Base-by-base conservation (phyloP, 768 basidiomycete species). In the Phaffia australis region DNA sequence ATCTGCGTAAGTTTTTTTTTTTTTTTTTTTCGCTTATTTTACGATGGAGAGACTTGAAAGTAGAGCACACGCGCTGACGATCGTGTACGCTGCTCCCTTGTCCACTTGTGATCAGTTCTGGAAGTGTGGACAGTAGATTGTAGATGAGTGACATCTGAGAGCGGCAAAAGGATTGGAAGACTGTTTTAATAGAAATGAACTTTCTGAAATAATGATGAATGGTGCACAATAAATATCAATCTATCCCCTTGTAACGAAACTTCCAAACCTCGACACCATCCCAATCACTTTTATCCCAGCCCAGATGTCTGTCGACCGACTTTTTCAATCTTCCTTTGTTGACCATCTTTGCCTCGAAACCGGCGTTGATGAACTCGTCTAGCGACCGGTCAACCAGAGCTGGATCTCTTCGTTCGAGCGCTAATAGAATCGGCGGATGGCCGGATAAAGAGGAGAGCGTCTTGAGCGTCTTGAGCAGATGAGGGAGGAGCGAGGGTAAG, bases 221-320 rank as follows among this genome's bases (percentile, higher is more conserved):
- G 8, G 4, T 27, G 16, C 16, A 54, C 18, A 54, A 54, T 25
- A 57, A 32, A 2, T 32, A 8, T 57, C 56, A 29, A 4, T 42
- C 35, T 42, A 11, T 48, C 54, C 67, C 56, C 63, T 48, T 48
- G 67, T 72, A 70, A 56, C 68, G 68, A 62, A 84, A 75, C 73
- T 82, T 85, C 87, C 87, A 91, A 54, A 93, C 80, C 76, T 92
- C 88, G 29, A 91, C 79, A 4, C 81, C 87, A 27, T 86, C 86
- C 87, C 88, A 91, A 60, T 89, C 88, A 7, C 80, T 80, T 71
- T 77, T 80, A 16, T 77, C 76, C 88, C 88, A 90, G 3, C 77
- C 75, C 50, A 82, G 73, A 2, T 83, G 82, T 16, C 78, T 84
- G 64, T 80, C 80, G 69, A 89, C 77, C 4, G 82, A 82, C 71